These are phyloP conservation scores for Saturnispora silvae DNA, from an alignment of 805 yeast species.

Conservation along the genomic window DNA sequence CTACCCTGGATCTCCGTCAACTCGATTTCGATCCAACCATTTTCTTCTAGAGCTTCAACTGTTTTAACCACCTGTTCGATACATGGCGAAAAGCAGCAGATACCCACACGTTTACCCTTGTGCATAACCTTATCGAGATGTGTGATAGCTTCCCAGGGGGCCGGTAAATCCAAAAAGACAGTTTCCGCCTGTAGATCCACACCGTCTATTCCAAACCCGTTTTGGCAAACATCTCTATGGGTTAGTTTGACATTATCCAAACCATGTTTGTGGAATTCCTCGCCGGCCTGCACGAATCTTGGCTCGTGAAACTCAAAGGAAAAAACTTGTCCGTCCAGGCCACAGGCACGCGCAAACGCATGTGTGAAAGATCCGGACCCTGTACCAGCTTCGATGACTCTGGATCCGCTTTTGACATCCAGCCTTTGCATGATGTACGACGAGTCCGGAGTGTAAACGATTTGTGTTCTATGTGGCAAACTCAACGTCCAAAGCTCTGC, in stretches of 20 bases:
- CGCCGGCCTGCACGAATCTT: conserved; percentile 66
- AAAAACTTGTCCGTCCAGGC: conserved; percentile 50
- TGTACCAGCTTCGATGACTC: conserved; percentile 94
- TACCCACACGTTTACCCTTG: conserved; percentile 41
- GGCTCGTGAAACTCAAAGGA: conserved; percentile 89
- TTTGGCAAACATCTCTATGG: conserved; percentile 85
- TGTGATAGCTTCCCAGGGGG: conserved; percentile 94
- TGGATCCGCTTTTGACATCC: conserved; percentile 58
- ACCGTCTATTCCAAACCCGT: conserved; percentile 59
- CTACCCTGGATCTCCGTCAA: conserved; percentile 84
- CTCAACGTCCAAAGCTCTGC: conserved; percentile 97
- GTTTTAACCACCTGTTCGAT: conserved; percentile 93
- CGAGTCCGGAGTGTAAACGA: conserved; percentile 93
- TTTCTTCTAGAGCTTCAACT: conserved; percentile 54
- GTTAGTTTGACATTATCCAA: conserved; percentile 52
- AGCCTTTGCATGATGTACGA: conserved; percentile 81
- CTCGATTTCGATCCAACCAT: conserved; percentile 81
- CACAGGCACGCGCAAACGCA: conserved; percentile 75
- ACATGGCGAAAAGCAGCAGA: conserved; percentile 97
- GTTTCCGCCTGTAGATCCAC: conserved; percentile 49
- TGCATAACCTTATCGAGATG: conserved; percentile 53
- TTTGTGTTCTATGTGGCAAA: conserved; percentile 94
- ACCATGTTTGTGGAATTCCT: conserved; percentile 69
- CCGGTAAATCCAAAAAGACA: conserved; percentile 84
- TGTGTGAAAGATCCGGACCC: conserved; percentile 96